Conservation (phyloP, 2,329 filamentous ascomycete species). For the Diaporthe caulivora region DNA sequence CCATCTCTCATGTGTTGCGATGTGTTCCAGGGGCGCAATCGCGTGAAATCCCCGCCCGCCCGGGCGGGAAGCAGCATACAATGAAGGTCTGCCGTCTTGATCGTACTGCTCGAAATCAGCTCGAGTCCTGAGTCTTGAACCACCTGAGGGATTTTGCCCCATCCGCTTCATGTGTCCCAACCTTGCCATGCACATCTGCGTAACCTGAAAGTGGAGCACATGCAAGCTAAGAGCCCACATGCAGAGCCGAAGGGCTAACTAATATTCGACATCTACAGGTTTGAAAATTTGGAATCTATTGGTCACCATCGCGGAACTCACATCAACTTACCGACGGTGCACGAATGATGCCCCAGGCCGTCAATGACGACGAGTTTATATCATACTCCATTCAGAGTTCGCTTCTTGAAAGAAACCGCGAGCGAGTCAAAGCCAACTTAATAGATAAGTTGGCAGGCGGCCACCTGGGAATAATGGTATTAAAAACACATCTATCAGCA, state of each 20-base stretch:
- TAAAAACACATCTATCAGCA: neutral
- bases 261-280: no score
- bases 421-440: neutral
- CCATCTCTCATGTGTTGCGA: no score
- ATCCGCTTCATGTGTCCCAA: neutral
- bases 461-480: neutral
- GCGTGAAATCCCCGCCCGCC: no score
- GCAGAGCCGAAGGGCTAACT: no score
- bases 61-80: no score
- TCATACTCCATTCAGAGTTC: neutral
- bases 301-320: no score
- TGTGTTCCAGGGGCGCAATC: no score
- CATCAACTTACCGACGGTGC: neutral
- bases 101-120: neutral
- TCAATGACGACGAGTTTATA: neutral
- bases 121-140: neutral
- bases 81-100: fast-evolving
- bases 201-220: neutral
- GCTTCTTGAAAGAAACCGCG: neutral
- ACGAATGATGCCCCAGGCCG: neutral
- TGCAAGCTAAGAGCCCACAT: neutral
- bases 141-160: no score
- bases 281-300: neutral
- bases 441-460: fast-evolving
- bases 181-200: neutral